Conservation (phyloP, 768 basidiomycete genomes). For the Collybiopsis luxurians region DNA sequence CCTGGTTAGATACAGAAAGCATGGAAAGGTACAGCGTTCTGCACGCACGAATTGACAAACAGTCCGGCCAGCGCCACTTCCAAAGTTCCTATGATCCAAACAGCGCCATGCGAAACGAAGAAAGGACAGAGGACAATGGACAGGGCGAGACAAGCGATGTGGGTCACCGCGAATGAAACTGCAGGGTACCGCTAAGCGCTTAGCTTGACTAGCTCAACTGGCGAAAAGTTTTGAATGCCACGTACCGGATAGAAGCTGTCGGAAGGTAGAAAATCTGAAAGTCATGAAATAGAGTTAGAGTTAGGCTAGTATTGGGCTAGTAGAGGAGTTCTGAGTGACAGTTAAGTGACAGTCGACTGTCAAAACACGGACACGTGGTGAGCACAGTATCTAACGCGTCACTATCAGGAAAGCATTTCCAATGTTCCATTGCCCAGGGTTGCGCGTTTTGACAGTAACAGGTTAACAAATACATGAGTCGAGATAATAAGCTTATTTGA, state of each 20-base stretch:
- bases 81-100: constrained; percentile 4
- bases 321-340: too few relatives aligned
- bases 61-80: background rate
- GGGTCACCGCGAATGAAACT: background rate
- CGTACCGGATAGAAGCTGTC: background rate
- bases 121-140: background rate
- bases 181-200: background rate
- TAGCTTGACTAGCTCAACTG: background rate
- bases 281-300: background rate
- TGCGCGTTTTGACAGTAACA: too few relatives aligned
- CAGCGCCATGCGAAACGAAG: background rate
- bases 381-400: too few relatives aligned
- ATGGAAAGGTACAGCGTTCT: background rate
- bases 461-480: too few relatives aligned
- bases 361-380: too few relatives aligned
- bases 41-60: background rate
- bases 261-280: background rate
- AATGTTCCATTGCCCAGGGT: too few relatives aligned
- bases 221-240: too few relatives aligned
- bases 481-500: too few relatives aligned
- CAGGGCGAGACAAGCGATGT: background rate
- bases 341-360: too few relatives aligned
- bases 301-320: too few relatives aligned
- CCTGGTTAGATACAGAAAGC: too few relatives aligned
- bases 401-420: too few relatives aligned